phyloP scores from a whole-genome alignment of 192 early-diverging fungal species.

The Coemansia sp. region DNA sequence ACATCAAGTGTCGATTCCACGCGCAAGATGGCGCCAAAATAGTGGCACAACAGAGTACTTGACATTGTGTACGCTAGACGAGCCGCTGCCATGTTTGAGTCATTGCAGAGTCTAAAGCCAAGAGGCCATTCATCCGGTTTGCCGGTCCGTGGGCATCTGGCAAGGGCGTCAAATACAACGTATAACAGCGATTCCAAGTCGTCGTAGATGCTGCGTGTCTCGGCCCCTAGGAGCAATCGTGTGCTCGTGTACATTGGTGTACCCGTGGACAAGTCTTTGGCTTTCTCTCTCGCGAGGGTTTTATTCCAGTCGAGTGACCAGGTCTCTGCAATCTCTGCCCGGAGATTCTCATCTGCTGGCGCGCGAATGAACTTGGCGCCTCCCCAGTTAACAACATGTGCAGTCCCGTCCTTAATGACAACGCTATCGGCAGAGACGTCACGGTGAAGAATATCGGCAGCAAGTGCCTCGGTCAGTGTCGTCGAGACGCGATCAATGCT shows the following conservation, averaged over 20 bases:
- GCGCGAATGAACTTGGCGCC: neutral
- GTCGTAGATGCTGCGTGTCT: neutral
- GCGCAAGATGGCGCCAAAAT: neutral
- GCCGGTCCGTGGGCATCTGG: neutral
- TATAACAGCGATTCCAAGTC: slow-evolving; percentile 25
- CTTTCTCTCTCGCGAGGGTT: neutral
- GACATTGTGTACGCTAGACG: neutral
- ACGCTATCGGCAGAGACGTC: slow-evolving; percentile 26
- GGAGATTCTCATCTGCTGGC: neutral
- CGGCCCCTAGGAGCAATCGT: neutral
- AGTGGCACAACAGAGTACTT: neutral
- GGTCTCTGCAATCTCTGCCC: neutral
- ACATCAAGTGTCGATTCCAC: neutral
- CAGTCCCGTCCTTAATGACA: neutral
- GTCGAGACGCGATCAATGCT: slow-evolving; percentile 1
- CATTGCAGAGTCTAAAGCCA: neutral
- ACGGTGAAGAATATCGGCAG: slow-evolving; percentile 17
- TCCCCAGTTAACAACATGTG: slow-evolving; percentile 17
- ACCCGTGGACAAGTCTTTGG: slow-evolving; percentile 2
- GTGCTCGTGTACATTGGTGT: slow-evolving; percentile 9
- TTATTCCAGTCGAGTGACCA: neutral
- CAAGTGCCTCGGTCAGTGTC: neutral
- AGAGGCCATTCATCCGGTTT: neutral
- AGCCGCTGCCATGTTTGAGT: neutral
- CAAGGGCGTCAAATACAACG: neutral